These are phyloP conservation scores for Venturia asperata DNA, from an alignment of 2,329 filamentous ascomycete genomes.

Conservation along the genomic window DNA sequence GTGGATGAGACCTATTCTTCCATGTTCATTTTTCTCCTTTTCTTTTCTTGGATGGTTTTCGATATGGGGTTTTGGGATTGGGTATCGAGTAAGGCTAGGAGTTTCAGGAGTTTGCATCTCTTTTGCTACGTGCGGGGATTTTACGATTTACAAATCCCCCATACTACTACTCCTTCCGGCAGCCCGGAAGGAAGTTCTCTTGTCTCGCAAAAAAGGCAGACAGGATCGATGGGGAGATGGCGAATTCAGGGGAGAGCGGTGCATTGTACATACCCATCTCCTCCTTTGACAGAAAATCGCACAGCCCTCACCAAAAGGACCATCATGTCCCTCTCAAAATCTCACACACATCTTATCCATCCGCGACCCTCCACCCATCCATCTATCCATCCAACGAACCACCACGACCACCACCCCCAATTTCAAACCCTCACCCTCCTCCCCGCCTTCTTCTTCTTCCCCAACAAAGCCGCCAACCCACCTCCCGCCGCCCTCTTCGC, in stretches of 20 bases:
- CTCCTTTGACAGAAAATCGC: background rate
- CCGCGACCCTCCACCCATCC: background rate
- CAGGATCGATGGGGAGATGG: background rate
- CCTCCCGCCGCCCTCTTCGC: background rate
- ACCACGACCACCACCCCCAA: background rate
- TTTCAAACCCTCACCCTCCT: background rate
- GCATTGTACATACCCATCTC: background rate
- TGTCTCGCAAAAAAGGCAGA: background rate
- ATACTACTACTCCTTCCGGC: background rate
- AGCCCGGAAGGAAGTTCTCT: background rate
- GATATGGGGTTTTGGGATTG: background rate
- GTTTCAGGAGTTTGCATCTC: too few relatives aligned
- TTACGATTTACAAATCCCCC: background rate
- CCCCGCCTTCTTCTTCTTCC: background rate
- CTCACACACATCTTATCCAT: background rate
- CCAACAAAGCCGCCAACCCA: background rate
- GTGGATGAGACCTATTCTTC: too few relatives aligned
- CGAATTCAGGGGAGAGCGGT: background rate
- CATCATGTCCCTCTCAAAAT: too few relatives aligned
- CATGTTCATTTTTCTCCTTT: background rate
- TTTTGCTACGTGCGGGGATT: too few relatives aligned
- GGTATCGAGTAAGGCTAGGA: too few relatives aligned
- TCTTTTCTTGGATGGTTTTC: background rate
- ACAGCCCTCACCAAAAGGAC: too few relatives aligned
- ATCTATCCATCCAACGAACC: background rate